Evolutionary conservation across 768 basidiomycete species (phyloP).

Genomic region (Trametes cingulata): DNA sequence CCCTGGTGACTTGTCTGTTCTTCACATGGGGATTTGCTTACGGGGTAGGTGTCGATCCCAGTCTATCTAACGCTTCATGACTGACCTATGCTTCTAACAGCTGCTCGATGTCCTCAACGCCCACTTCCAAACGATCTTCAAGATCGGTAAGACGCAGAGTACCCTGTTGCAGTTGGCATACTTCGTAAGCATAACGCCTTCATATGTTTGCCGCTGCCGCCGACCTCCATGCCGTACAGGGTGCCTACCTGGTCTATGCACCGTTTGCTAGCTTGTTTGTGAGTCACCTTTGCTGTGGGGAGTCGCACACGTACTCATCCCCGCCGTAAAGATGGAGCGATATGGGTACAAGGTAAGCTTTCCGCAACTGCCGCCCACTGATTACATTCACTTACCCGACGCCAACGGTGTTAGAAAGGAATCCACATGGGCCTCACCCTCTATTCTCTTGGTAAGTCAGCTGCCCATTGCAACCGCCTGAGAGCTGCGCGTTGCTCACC

Average conservation of each 20-base stretch:
- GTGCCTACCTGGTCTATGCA: conserved; percentile 62
- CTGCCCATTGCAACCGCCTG: conserved; percentile 26
- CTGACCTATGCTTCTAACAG: conserved; percentile 34
- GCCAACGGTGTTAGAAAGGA: conserved; percentile 43
- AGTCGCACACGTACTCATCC: background rate
- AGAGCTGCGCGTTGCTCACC: conserved; percentile 17
- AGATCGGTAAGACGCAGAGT: conserved; percentile 67
- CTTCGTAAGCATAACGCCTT: conserved; percentile 44
- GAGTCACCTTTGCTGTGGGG: conserved; percentile 28
- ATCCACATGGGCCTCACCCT: conserved; percentile 61
- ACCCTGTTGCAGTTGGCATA: conserved; percentile 76
- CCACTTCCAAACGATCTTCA: conserved; percentile 72
- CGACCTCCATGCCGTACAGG: conserved; percentile 33
- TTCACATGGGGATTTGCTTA: conserved; percentile 79
- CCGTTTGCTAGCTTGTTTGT: conserved; percentile 60
- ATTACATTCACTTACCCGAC: background rate
- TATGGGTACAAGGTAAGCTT: conserved; percentile 61
- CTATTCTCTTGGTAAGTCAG: conserved; percentile 52
- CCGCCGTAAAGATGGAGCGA: conserved; percentile 49
- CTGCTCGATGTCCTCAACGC: conserved; percentile 69
- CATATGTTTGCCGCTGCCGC: background rate
- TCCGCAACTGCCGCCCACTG: background rate
- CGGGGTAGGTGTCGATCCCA: conserved; percentile 41
- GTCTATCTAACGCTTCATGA: conserved; percentile 20
- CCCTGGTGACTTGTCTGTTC: conserved; percentile 72